Percentiles rank a stretch among this genome's conserved stretches.
These are phyloP conservation scores for Jamesozyma rosinii DNA, from an alignment of 805 yeast species.

Conservation along the genomic window DNA sequence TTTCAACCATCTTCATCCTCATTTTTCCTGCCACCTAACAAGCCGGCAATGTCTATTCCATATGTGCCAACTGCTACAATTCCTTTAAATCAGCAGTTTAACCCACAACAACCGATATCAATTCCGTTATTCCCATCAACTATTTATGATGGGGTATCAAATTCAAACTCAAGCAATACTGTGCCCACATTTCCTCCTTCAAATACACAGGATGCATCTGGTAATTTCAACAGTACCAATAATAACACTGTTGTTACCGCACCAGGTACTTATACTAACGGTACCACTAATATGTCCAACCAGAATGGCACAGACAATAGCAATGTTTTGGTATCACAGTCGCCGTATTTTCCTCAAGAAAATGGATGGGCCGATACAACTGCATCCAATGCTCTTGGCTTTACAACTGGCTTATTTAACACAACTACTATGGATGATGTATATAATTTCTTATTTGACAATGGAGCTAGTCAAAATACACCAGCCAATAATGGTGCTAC, in stretches of 20 bases:
- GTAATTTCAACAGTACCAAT: background rate
- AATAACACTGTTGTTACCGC: background rate
- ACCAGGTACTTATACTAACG: too few relatives aligned
- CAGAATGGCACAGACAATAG: background rate
- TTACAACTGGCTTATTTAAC: conserved; percentile 18
- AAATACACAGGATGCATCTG: background rate
- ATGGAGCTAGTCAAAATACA: conserved; percentile 3
- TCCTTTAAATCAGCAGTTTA: background rate
- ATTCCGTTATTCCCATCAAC: background rate
- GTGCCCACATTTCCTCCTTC: background rate
- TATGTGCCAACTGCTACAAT: background rate
- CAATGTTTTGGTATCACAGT: background rate
- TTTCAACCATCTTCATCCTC: background rate
- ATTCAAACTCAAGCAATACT: background rate
- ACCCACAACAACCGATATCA: background rate
- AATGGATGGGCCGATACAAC: conserved; percentile 14
- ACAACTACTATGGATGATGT: conserved; percentile 30
- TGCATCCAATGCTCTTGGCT: conserved; percentile 13
- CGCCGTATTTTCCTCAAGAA: conserved; percentile 2
- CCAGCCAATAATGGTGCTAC: background rate
- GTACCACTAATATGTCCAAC: background rate
- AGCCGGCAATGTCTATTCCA: conserved; percentile 2
- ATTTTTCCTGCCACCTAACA: too few relatives aligned
- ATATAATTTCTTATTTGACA: conserved; percentile 24
- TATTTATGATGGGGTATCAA: background rate